Base-by-base conservation (phyloP, 2,329 filamentous ascomycete genomes). In the Fusarium sacchari region DNA sequence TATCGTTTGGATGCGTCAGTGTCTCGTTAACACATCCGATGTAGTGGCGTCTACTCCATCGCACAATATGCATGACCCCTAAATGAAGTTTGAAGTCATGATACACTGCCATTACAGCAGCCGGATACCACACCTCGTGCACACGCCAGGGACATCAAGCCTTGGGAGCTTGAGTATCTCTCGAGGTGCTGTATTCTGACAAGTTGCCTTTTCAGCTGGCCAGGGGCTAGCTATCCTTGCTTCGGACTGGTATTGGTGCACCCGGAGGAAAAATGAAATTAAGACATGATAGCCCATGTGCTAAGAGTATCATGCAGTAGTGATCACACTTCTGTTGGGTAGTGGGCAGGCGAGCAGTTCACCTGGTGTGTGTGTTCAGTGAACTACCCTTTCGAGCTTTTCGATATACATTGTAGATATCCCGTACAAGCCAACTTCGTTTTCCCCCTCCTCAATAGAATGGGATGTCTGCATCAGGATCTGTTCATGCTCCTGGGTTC, bases 291-390 rank as follows among this genome's bases (percentile, higher is more conserved):
- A 49, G 30, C 56, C 55, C 42, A 44, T 61, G 37, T 50, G 24
- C 62, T 68, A 55, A 44, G 40, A 52, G 36, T 56, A 68, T 49
- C 67, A 68, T 73, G 67, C 71, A 74, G 62, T 50, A 62, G 49
- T 50, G 44, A 67, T 67, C 44, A 50, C 53, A 60, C 37, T 58
- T 53, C 28, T 34, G 49, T 44, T 56, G 42, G 52, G 53, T 32
- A 56, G 44, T n/a, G 26, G 24, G 36, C 50, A 55, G 26, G 50
- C 36, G 22, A 55, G 34, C 36, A 40, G 26, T 55, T 55, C 34
- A 40, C 50, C 50, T 55, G 18, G 40, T 43, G 40, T 49, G 47
- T 30, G 18, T 67, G 20, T 32, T 32, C 28, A 22, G 42, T 39
- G 47, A 18, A 42, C 43, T 40, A 58, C 44, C 43, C 60, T 42